Evolutionary conservation across 73 alveolate species (phyloP).

Genomic region (Stentor roeselii): DNA sequence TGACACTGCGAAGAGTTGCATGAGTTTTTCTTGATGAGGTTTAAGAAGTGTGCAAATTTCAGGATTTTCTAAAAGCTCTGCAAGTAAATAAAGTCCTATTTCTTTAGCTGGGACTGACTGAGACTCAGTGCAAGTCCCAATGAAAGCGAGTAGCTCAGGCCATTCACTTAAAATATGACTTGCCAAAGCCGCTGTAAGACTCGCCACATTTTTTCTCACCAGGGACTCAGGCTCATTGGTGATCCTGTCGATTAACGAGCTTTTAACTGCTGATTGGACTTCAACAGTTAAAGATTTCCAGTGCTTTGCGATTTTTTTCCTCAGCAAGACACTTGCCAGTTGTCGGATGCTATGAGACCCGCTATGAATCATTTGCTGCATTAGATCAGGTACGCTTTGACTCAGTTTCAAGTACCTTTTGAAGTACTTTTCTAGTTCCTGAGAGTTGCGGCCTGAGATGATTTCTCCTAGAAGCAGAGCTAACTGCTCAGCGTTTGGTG

Average conservation of each 20-base stretch:
- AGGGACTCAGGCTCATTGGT: constrained; percentile 24
- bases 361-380: constrained; percentile 20
- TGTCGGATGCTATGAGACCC: background rate
- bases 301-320: constrained; percentile 23
- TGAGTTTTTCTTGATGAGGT: constrained; percentile 28
- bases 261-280: background rate
- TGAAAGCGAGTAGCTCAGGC: constrained; percentile 33
- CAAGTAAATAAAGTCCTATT: constrained; percentile 30
- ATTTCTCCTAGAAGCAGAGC: constrained; percentile 14
- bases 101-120: constrained; percentile 22
- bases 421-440: constrained; percentile 26
- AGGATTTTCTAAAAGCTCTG: constrained; percentile 23
- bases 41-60: constrained; percentile 2
- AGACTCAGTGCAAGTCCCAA: constrained; percentile 1
- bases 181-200: constrained; percentile 21
- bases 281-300: background rate
- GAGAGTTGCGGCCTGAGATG: constrained; percentile 22
- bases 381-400: constrained; percentile 20
- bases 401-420: constrained; percentile 12
- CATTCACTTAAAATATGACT: background rate
- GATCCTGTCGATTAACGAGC: background rate
- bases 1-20: constrained; percentile 21
- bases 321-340: constrained; percentile 11
- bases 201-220: constrained; percentile 27
- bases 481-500: constrained; percentile 25